Conservation (phyloP, 1,139 yeast species). For the Blastobotrys buckinghamii region DNA sequence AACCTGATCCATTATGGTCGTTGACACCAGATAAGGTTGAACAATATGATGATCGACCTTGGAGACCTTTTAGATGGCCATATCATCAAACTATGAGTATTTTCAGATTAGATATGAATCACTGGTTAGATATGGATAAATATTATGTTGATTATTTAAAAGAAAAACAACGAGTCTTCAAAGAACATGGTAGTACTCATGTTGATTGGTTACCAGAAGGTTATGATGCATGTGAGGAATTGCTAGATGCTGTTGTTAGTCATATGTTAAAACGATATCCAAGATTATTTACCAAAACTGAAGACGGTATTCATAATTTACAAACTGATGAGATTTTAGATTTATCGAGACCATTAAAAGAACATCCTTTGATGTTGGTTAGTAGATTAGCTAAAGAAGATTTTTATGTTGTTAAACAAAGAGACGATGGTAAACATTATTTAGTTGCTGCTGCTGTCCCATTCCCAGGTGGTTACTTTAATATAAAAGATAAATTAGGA, state of each 20-base stretch:
- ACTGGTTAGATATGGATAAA: slow-evolving; percentile 78
- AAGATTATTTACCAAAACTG: slow-evolving; percentile 48
- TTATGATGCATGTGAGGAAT: slow-evolving; percentile 55
- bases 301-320: slow-evolving; percentile 52
- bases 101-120: slow-evolving; percentile 60
- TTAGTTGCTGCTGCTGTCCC: slow-evolving; percentile 72
- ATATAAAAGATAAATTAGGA: slow-evolving; percentile 54
- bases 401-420: slow-evolving; percentile 51
- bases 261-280: slow-evolving; percentile 63
- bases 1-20: slow-evolving; percentile 15
- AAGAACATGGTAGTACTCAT: slow-evolving; percentile 54
- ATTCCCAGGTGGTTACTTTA: slow-evolving; percentile 72
- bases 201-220: slow-evolving; percentile 65
- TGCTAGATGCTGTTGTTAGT: slow-evolving; percentile 54
- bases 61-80: slow-evolving; percentile 80
- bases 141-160: slow-evolving; percentile 60
- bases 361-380: slow-evolving; percentile 56
- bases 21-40: slow-evolving; percentile 63
- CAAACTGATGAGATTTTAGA: slow-evolving; percentile 57
- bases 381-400: slow-evolving; percentile 73
- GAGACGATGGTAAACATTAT: slow-evolving; percentile 55
- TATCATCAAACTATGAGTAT: slow-evolving; percentile 77
- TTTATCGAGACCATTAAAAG: slow-evolving; percentile 52
- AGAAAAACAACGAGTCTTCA: slow-evolving; percentile 55
- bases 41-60: slow-evolving; percentile 65